Percentiles rank a stretch among this genome's conserved stretches.
These are phyloP conservation scores for Dioscorea cayenensis DNA, from an alignment of 116 monocot species.

Conservation along the genomic window DNA sequence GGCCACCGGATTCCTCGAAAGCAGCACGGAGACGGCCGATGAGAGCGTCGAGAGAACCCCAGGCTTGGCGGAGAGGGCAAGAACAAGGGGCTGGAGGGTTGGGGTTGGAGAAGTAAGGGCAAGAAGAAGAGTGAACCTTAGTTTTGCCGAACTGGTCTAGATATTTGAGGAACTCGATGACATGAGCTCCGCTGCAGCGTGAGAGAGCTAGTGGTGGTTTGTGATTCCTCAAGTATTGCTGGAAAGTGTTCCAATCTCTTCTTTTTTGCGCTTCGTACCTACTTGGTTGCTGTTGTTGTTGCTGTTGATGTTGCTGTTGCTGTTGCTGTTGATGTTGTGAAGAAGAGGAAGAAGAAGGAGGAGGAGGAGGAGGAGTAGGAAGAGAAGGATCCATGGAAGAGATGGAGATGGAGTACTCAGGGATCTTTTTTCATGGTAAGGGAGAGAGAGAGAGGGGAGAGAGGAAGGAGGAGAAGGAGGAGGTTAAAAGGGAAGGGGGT, in stretches of 20 bases:
- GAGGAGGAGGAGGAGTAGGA: not conserved
- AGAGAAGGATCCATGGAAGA: not conserved
- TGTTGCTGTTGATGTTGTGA: not conserved
- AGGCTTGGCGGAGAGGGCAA: slow-evolving; percentile 55
- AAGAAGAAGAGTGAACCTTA: slow-evolving; percentile 37
- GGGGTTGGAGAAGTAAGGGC: slow-evolving; percentile 46
- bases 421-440: not conserved
- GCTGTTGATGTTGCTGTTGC: too few species aligned
- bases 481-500: not conserved
- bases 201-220: slow-evolving; percentile 44
- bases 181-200: slow-evolving; percentile 68
- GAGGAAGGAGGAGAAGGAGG: not conserved
- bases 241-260: slow-evolving; percentile 77
- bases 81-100: slow-evolving; percentile 45
- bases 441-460: not conserved
- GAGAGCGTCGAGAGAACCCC: slow-evolving; percentile 73
- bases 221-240: slow-evolving; percentile 61
- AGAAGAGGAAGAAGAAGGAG: not conserved
- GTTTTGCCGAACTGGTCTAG: slow-evolving; percentile 62
- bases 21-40: slow-evolving; percentile 65
- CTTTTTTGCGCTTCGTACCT: slow-evolving; percentile 69
- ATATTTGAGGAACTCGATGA: slow-evolving; percentile 67
- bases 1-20: slow-evolving; percentile 49
- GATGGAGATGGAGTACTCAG: not conserved
- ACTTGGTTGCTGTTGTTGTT: slow-evolving; percentile 15